Base-by-base conservation (phyloP, 805 yeast genomes). In the Candida sakaeoensis region DNA sequence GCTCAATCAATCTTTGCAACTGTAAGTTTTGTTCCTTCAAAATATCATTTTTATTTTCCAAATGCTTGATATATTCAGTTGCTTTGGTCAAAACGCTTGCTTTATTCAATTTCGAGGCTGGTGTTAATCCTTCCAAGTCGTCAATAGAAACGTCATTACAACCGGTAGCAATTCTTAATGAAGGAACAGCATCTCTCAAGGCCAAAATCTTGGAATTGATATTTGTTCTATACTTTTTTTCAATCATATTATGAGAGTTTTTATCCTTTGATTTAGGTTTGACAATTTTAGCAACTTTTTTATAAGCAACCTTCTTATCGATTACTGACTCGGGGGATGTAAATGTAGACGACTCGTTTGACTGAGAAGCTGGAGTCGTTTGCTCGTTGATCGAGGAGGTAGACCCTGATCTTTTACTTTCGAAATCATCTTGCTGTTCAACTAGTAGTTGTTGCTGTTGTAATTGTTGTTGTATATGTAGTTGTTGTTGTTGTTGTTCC, bases 21-120 rank as follows among this genome's bases (percentile, higher is more conserved):
- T 62, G 60, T 37, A 47, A 24, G 33, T 80, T 80, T 50, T 79
- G 80, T 18, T 58, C 58, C 40, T 52, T 62, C 46, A 80, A 66
- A 1, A 55, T 36, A 2, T 70, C 75, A 50, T 80, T 80, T 51
- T 81, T 82, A 45, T 60, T 58, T 48, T 85, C 89, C 57, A 85
- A 67, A 58, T 84, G 90, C 48, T 74, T 77, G 47, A 85, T 84
- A 53, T 85, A 85, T 56, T 85, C 93, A 3, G 85, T 79, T 1
- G 91, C 86, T 52, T 85, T 85, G 19, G 84, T 68, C 44, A 85
- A 64, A 35, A 85, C 83, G 12, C 85, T 79, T 2, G 91, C 93
- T 55, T 85, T 85, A 58, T 84, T 85, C 46, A 85, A 65, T 50
- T 85, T 85, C 46, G 77, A 72, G 3, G 95, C 91, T 0, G 91